phyloP scores from a whole-genome alignment of 2,329 filamentous ascomycete species.

The Aureobasidium leucospermi region DNA sequence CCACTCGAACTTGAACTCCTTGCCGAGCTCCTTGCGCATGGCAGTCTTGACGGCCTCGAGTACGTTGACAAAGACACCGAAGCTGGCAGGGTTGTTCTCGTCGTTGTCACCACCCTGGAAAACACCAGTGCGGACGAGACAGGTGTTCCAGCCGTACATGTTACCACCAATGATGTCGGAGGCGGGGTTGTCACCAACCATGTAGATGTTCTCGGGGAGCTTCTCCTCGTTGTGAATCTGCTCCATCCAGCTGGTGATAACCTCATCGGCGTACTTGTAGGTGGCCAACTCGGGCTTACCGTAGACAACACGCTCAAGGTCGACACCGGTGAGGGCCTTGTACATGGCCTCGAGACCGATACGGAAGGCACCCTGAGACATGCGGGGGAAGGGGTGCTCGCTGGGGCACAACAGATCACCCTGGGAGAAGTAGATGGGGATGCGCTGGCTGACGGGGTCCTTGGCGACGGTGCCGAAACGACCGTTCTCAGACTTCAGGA shows the following conservation, averaged over 20 bases:
- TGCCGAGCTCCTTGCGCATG: conserved; percentile 61
- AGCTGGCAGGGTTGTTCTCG: conserved; percentile 67
- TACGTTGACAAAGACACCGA: conserved; percentile 68
- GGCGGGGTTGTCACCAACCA: conserved; percentile 68
- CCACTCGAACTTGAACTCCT: conserved; percentile 67
- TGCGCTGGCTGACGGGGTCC: conserved; percentile 57
- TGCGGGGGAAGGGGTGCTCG: conserved; percentile 51
- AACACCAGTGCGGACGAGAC: conserved; percentile 68
- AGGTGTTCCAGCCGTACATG: conserved; percentile 78
- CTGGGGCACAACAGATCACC: conserved; percentile 55
- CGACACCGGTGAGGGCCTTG: conserved; percentile 59
- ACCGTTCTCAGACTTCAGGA: conserved; percentile 62
- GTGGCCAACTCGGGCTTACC: conserved; percentile 68
- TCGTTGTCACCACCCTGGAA: conserved; percentile 73
- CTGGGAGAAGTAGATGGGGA: conserved; percentile 68
- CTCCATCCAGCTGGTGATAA: conserved; percentile 68
- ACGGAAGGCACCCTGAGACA: conserved; percentile 70
- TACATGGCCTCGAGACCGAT: conserved; percentile 69
- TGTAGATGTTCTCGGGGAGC: conserved; percentile 64
- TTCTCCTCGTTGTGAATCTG: conserved; percentile 65
- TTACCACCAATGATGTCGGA: conserved; percentile 70
- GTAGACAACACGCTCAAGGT: conserved; percentile 69
- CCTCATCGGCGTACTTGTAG: conserved; percentile 73
- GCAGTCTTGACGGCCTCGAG: conserved; percentile 63
- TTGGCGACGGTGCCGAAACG: conserved; percentile 57